Conservation (phyloP, 2,329 filamentous ascomycete species). For the Hypoxylon sp. region DNA sequence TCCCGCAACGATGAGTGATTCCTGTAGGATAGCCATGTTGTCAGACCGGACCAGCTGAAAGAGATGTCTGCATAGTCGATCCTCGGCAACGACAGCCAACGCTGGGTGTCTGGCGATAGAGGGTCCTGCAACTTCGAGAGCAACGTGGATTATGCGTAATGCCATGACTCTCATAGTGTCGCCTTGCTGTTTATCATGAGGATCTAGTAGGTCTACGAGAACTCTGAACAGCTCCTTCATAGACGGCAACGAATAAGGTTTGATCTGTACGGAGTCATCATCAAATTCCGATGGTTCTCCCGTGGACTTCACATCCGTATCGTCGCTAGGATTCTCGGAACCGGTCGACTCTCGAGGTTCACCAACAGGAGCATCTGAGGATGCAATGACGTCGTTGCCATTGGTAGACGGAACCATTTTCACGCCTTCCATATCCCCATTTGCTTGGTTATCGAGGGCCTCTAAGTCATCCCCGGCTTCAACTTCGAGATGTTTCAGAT, state of each 20-base stretch:
- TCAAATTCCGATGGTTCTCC: slow-evolving; percentile 41
- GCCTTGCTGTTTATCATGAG: slow-evolving; percentile 90
- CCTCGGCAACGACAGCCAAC: slow-evolving; percentile 87
- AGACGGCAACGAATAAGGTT: slow-evolving; percentile 92
- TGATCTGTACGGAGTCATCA: slow-evolving; percentile 66
- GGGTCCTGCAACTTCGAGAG: slow-evolving; percentile 93
- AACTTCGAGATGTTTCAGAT: slow-evolving; percentile 86
- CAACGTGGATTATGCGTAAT: slow-evolving; percentile 94
- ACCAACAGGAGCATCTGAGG: slow-evolving; percentile 58
- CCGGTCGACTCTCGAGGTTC: slow-evolving; percentile 57
- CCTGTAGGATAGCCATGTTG: slow-evolving; percentile 93
- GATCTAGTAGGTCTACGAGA: slow-evolving; percentile 91
- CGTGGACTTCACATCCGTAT: slow-evolving; percentile 44
- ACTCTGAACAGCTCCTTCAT: slow-evolving; percentile 95
- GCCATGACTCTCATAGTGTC: slow-evolving; percentile 98
- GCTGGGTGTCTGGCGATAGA: slow-evolving; percentile 94
- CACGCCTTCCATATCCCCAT: slow-evolving; percentile 77
- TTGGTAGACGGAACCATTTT: slow-evolving; percentile 86
- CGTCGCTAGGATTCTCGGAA: slow-evolving; percentile 54
- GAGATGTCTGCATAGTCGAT: slow-evolving; percentile 91
- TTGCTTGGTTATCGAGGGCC: slow-evolving; percentile 73
- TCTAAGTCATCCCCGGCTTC: slow-evolving; percentile 76
- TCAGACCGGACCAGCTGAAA: slow-evolving; percentile 97
- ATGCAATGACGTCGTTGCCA: slow-evolving; percentile 68
- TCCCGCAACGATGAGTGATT: slow-evolving; percentile 90